Base-by-base conservation (phyloP, 1,284 basidiomycete species). In the Austropuccinia psidii region DNA sequence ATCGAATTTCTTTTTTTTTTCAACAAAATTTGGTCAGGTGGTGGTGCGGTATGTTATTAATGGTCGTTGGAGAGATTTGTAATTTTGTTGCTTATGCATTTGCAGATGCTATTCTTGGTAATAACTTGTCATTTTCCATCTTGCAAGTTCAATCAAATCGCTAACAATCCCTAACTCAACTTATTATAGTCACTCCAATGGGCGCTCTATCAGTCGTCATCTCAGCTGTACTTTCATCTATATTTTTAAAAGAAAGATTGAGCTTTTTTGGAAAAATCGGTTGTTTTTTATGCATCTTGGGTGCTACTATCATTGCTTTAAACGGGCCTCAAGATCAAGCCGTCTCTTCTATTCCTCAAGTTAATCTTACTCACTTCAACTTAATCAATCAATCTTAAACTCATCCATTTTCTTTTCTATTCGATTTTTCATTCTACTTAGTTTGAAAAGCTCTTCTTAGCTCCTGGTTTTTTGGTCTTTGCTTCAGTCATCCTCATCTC, bases 201-300 rank as follows among this genome's bases (percentile, higher is more conserved):
- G 95, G 95, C 55, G 93, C 94, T 3, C 86, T 98, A 70, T 94
- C 93, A 19, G 96, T 98, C 77, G 94, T 98, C 78, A 86, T 98
- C 76, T 95, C 90, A 78, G 95, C 95, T 43, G 89, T 96, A 33
- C 84, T 98, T 24, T 95, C 93, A 11, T 93, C 92, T 54, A 85
- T 96, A 78, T 90, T 98, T 82, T 87, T 98, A 78, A 89, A 95
- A 66, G 96, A 98, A 81, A 90, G 86, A 76, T 86, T 98, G 66
- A 90, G 88, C 39, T 90, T 93, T 82, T 93, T 93, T 79, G 93
- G 93, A 66, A 78, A 78, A 47, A 35, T 37, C 37, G 95, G 95
- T 31, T 97, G 94, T 81, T 86, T 84, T 31, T 85, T 98, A 35
- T 96, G 92, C 83, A 84, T 86, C 76, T 84, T 98, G 75, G 95